A percentile compares a stretch with the other conserved stretches of the same genome.
These are phyloP conservation scores for Kazachstania africana DNA, from an alignment of 805 yeast genomes.

Conservation along the genomic window DNA sequence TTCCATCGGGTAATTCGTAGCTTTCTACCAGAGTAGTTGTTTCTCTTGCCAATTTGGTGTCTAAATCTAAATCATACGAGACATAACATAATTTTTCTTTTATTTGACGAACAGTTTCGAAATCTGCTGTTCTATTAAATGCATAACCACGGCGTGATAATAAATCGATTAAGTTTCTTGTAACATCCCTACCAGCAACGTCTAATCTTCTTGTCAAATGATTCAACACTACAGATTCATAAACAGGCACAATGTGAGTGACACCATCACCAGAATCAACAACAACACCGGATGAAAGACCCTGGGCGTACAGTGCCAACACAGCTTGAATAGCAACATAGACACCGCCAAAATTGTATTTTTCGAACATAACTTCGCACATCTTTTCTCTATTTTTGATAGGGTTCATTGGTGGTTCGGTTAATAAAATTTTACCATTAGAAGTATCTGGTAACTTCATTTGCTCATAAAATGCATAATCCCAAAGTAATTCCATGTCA, in stretches of 20 bases:
- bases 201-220: slow-evolving; percentile 87
- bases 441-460: slow-evolving; percentile 68
- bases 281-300: slow-evolving; percentile 91
- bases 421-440: slow-evolving; percentile 72
- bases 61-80: slow-evolving; percentile 85
- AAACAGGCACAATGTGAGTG: slow-evolving; percentile 95
- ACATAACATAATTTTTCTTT: slow-evolving; percentile 94
- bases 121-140: slow-evolving; percentile 96
- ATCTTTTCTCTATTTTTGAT: slow-evolving; percentile 78
- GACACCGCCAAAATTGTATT: slow-evolving; percentile 84
- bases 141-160: slow-evolving; percentile 94
- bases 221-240: slow-evolving; percentile 91
- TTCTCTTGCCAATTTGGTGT: slow-evolving; percentile 75
- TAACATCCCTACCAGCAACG: slow-evolving; percentile 97
- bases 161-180: slow-evolving; percentile 86
- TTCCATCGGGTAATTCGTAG: slow-evolving; percentile 93
- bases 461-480: slow-evolving; percentile 87
- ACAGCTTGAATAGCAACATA: slow-evolving; percentile 97
- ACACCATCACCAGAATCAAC: slow-evolving; percentile 94
- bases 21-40: slow-evolving; percentile 90
- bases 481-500: slow-evolving; percentile 98
- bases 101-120: slow-evolving; percentile 95
- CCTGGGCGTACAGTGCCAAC: slow-evolving; percentile 94
- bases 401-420: slow-evolving; percentile 99
- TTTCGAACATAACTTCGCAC: slow-evolving; percentile 93